These are phyloP conservation scores for Danielozyma ontarioensis DNA, from an alignment of 805 yeast species.

Conservation along the genomic window DNA sequence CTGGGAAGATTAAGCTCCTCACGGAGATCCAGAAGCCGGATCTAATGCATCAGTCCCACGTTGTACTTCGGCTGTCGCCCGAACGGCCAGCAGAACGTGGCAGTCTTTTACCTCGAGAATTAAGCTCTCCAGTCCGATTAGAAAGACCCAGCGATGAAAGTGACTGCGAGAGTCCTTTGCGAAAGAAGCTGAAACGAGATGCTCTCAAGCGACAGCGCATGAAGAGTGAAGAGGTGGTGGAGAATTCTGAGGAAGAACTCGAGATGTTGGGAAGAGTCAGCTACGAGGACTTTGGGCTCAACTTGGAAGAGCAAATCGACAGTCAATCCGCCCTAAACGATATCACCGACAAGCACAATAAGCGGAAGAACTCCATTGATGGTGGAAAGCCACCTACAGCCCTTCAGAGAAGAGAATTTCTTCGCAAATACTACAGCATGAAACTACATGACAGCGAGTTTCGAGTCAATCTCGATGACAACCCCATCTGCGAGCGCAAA, in stretches of 20 bases:
- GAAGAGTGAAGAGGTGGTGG: constrained; percentile 4
- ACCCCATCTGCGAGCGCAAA: constrained; percentile 31
- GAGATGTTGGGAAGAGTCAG: constrained; percentile 7
- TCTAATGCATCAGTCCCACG: neutral
- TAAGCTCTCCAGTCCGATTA: neutral
- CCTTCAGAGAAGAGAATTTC: constrained; percentile 27
- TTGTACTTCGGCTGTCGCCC: no score
- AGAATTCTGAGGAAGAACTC: constrained; percentile 14
- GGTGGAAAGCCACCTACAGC: constrained; percentile 20
- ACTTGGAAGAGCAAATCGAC: neutral
- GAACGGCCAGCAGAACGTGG: no score
- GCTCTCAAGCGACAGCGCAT: constrained; percentile 1
- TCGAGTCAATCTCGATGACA: constrained; percentile 19
- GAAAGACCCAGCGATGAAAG: neutral
- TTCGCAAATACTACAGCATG: constrained; percentile 18
- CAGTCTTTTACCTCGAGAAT: no score
- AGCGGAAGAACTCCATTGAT: neutral
- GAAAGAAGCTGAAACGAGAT: neutral
- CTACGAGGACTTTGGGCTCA: neutral
- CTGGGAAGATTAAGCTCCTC: neutral
- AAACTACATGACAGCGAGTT: constrained; percentile 15
- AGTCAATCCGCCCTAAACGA: neutral
- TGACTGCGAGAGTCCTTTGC: neutral
- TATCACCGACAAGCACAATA: neutral
- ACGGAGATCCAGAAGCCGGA: neutral